A percentile compares a stretch with the other conserved stretches of the same genome.
Evolutionary conservation across 2,329 filamentous ascomycete genomes (phyloP).

Genomic region (Corynespora cassiicola): DNA sequence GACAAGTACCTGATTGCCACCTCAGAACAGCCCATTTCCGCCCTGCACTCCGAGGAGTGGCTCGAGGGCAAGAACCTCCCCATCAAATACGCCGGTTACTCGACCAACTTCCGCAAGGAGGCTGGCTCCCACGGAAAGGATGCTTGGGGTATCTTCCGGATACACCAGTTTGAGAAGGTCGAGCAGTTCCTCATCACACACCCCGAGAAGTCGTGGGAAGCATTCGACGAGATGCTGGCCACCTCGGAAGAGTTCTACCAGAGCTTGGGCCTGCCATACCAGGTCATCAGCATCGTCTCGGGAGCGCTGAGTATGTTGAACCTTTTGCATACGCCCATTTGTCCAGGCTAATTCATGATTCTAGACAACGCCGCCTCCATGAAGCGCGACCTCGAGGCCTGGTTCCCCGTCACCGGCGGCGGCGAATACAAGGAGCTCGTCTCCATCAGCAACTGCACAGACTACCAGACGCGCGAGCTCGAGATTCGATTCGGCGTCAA

Average conservation of each 20-base stretch:
- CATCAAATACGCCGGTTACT: constrained; percentile 88
- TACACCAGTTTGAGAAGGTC: constrained; percentile 90
- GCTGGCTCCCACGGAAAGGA: constrained; percentile 91
- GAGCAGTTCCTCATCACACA: constrained; percentile 63
- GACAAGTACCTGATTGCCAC: constrained; percentile 83
- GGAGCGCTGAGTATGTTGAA: constrained; percentile 73
- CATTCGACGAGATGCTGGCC: constrained; percentile 90
- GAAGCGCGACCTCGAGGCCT: constrained; percentile 95
- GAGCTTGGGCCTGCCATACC: constrained; percentile 86
- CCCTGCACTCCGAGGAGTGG: constrained; percentile 94
- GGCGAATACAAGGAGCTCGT: constrained; percentile 98
- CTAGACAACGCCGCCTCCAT: constrained; percentile 63
- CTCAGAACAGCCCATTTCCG: constrained; percentile 93
- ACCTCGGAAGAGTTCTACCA: constrained; percentile 95
- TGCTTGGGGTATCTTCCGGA: constrained; percentile 97
- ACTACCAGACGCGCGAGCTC: constrained; percentile 93
- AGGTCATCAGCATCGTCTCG: constrained; percentile 93
- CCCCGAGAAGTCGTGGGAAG: constrained; percentile 84
- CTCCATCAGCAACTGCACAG: constrained; percentile 96
- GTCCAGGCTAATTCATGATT: too few relatives aligned
- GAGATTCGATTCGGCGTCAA: constrained; percentile 93
- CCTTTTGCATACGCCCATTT: neutral
- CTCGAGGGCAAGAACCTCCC: constrained; percentile 82
- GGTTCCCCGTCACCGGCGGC: constrained; percentile 63
- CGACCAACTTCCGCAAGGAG: constrained; percentile 94